Conservation (phyloP, 2,329 filamentous ascomycete species). For the Claviceps fusiformis region DNA sequence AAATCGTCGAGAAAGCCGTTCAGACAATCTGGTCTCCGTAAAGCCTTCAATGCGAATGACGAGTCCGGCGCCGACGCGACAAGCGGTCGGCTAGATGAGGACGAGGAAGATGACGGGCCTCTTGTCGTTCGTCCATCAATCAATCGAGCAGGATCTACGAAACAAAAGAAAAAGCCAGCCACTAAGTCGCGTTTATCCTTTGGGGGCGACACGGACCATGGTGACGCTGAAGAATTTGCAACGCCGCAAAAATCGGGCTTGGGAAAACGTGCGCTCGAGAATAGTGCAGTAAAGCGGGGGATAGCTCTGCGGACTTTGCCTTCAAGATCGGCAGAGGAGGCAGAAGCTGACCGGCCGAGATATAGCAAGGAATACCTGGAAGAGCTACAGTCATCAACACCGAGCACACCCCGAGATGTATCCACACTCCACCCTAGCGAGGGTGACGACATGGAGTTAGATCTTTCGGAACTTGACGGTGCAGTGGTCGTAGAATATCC, state of each 20-base stretch:
- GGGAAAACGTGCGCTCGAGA: conserved; percentile 51
- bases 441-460: conserved; percentile 40
- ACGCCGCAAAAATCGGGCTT: conserved; percentile 55
- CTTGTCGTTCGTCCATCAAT: conserved; percentile 35
- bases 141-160: conserved; percentile 33
- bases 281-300: conserved; percentile 46
- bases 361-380: conserved; percentile 82
- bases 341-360: conserved; percentile 55
- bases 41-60: conserved; percentile 36
- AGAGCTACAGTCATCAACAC: conserved; percentile 75
- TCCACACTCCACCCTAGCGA: conserved; percentile 29
- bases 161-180: conserved; percentile 50
- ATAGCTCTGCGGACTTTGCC: conserved; percentile 36
- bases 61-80: conserved; percentile 15
- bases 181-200: conserved; percentile 59
- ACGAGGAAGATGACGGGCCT: conserved; percentile 32
- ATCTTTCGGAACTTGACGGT: conserved; percentile 47
- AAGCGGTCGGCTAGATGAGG: conserved; percentile 16
- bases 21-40: conserved; percentile 45
- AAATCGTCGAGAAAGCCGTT: conserved; percentile 38
- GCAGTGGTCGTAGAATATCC: conserved; percentile 47
- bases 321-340: conserved; percentile 34
- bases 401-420: conserved; percentile 60
- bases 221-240: conserved; percentile 34
- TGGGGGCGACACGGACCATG: conserved; percentile 41